Evolutionary conservation across 2,329 filamentous ascomycete species (phyloP).

Genomic region (Phyllosticta paracitricarpa): DNA sequence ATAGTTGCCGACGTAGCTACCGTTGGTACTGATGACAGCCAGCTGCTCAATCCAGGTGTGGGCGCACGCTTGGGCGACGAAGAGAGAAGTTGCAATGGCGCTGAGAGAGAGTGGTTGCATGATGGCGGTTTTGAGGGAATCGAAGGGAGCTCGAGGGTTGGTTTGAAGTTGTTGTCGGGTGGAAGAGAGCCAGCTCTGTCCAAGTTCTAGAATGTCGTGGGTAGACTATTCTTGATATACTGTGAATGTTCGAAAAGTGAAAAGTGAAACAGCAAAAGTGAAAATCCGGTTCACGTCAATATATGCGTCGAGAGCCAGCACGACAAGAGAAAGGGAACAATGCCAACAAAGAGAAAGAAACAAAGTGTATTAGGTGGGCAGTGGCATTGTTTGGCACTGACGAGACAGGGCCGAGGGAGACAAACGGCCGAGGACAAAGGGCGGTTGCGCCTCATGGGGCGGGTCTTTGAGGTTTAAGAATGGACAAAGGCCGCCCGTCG

Average conservation of each 20-base stretch:
- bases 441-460: neutral
- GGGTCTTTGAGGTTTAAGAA: neutral
- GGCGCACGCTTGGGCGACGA: constrained; percentile 15
- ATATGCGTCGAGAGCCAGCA: constrained; percentile 11
- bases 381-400: constrained; percentile 7
- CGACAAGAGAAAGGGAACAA: constrained; percentile 9
- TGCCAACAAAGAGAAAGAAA: constrained; percentile 5
- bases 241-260: neutral
- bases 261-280: neutral
- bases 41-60: constrained; percentile 82
- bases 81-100: constrained; percentile 15
- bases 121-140: neutral
- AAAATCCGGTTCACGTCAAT: neutral
- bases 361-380: neutral
- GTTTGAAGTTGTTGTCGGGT: neutral
- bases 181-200: neutral
- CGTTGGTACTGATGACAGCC: constrained; percentile 60
- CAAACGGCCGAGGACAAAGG: neutral
- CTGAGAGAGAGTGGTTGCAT: neutral
- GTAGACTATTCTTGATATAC: neutral
- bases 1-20: constrained; percentile 57
- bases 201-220: neutral
- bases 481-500: constrained; percentile 8
- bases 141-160: neutral
- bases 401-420: neutral